Percentiles rank a stretch among this genome's conserved stretches.
Conservation (phyloP, 2,329 filamentous ascomycete species). For the Paecilomyces variotii region DNA sequence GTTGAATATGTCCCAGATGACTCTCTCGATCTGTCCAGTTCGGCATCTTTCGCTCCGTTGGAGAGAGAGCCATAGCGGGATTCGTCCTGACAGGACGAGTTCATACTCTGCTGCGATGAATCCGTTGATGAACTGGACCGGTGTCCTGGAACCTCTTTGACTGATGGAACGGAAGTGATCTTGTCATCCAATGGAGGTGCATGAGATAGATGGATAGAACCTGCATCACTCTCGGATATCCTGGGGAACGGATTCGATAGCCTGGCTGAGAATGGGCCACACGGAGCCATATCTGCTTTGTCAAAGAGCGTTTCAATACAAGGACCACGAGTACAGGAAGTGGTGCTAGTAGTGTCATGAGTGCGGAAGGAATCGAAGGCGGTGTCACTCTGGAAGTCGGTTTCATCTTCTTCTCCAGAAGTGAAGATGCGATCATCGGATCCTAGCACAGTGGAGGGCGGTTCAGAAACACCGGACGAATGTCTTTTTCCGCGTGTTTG, state of each 20-base stretch:
- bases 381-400: conserved; percentile 54
- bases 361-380: conserved; percentile 57
- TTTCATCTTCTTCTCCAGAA: conserved; percentile 54
- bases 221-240: conserved; percentile 13
- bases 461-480: conserved; percentile 51
- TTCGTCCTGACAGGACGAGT: background rate
- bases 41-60: background rate
- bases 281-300: conserved; percentile 44
- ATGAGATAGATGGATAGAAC: background rate
- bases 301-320: conserved; percentile 59
- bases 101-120: background rate
- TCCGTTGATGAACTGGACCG: background rate
- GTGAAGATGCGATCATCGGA: conserved; percentile 54
- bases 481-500: conserved; percentile 41
- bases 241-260: conserved; percentile 13
- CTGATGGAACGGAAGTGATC: background rate
- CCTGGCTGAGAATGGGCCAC: conserved; percentile 34
- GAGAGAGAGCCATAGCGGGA: background rate
- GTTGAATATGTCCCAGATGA: background rate
- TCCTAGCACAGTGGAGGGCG: conserved; percentile 50
- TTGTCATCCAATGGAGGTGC: background rate
- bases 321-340: conserved; percentile 46
- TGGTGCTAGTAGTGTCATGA: conserved; percentile 46
- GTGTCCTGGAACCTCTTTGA: conserved; percentile 1
- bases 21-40: background rate